Evolutionary conservation across 768 basidiomycete species (phyloP), one percentile per base, ranked within the genome.

Genomic region (Leccinum obscurum): DNA sequence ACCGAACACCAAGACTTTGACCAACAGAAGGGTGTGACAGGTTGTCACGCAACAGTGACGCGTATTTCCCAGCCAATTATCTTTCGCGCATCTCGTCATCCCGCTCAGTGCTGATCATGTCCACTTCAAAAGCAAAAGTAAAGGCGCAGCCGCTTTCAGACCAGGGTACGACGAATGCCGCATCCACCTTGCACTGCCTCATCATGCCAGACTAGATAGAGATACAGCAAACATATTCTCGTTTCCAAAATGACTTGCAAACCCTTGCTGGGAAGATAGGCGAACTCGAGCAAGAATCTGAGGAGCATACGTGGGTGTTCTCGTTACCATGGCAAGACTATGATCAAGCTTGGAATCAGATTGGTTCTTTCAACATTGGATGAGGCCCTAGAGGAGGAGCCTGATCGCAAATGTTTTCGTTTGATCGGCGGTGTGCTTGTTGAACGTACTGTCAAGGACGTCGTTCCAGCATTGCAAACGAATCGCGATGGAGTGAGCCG

Each of bases 391-490:
- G 80, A 78, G n/a, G 84, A 86, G 60, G 91, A 95, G 60, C 95
- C 96, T 17, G 83, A 87, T 75, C 87, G 97, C 59, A 95, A 93
- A 78, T 98, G 97, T 76, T 99, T 98, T 78, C 88, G 96, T 56
- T 81, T 98, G 65, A 90, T 99, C 64, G 97, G 97, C 6, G 96
- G 96, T 30, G 89, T 97, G 6, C 83, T 99, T 15, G 96, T 98
- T 30, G 95, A 98, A 72, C 83, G 95, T 52, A 98, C 95, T 2
- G 97, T 98, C 51, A 88, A 90, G 71, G 96, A 98, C 65, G 93
- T 98, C 54, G 87, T 92, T 39, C 96, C 97, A 39, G 87, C 90
- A 30, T 77, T 99, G 49, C 85, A 92, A 73, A 92, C 88, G n/a
- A 98, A 95, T 68, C 81, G 85, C 54, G 89, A 94, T 69, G 92